A percentile compares a stretch with the other conserved stretches of the same genome.
phyloP scores from a whole-genome alignment of 2,329 filamentous ascomycete genomes.

The Ploettnerulaceae sp. region DNA sequence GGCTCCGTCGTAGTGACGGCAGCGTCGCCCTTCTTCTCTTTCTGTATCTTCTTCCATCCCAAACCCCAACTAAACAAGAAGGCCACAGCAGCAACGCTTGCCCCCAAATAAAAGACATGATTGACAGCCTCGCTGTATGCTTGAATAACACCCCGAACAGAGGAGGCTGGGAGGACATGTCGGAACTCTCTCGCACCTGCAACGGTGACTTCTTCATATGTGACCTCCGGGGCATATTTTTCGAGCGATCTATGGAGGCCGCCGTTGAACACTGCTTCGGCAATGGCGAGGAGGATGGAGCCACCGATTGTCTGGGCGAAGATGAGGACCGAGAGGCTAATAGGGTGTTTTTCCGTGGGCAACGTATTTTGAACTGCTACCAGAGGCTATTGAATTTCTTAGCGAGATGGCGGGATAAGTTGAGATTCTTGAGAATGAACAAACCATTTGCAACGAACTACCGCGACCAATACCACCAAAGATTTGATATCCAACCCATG shows the following conservation, averaged over 20 bases:
- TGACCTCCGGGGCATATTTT: conserved; percentile 33
- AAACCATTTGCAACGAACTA: conserved; percentile 25
- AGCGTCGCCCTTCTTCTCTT: conserved; percentile 26
- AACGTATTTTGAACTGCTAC: conserved; percentile 35
- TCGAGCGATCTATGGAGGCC: conserved; percentile 35
- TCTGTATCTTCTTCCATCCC: conserved; percentile 44
- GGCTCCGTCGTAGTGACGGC: no score
- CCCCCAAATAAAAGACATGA: conserved; percentile 24
- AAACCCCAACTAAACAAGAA: conserved; percentile 36
- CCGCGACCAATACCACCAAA: conserved; percentile 26
- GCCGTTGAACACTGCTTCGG: conserved; percentile 32
- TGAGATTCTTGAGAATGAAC: no score
- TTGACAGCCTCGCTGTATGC: conserved; percentile 37
- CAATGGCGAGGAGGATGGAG: conserved; percentile 31
- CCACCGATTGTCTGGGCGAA: conserved; percentile 34
- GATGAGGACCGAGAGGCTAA: conserved; percentile 33
- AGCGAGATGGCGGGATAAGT: no score
- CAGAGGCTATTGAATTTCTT: no score
- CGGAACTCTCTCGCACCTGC: conserved; percentile 41
- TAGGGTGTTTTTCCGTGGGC: conserved; percentile 27
- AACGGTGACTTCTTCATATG: conserved; percentile 34
- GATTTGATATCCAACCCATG: conserved; percentile 30
- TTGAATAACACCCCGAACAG: conserved; percentile 36
- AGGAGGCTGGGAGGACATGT: conserved; percentile 29
- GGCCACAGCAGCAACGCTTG: conserved; percentile 9